phyloP scores from a whole-genome alignment of 768 basidiomycete genomes.

The Arthromyces matolae region DNA sequence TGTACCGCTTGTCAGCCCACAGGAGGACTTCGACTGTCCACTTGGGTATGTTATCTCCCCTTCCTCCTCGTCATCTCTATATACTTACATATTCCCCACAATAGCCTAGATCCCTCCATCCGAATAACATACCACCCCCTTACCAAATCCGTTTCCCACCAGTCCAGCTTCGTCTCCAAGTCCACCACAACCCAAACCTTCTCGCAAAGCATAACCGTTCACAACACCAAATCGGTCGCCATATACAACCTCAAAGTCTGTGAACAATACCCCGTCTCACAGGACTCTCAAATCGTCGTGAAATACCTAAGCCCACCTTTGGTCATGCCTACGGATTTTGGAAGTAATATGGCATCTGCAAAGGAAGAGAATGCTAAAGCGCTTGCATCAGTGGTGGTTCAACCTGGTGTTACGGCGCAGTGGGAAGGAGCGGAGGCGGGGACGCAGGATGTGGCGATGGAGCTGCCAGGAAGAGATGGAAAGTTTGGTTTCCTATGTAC shows the following conservation, averaged over 20 bases:
- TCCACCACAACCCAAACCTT: constrained; percentile 26
- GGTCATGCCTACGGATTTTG: not conserved
- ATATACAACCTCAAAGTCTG: constrained; percentile 32
- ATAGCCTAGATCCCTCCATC: constrained; percentile 38
- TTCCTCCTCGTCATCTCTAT: not conserved
- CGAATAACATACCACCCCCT: constrained; percentile 37
- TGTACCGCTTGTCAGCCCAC: constrained; percentile 38
- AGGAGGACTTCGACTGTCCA: constrained; percentile 43
- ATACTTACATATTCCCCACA: too few species aligned
- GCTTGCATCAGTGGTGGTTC: constrained; percentile 22
- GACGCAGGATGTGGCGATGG: constrained; percentile 24
- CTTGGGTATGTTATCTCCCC: constrained; percentile 33
- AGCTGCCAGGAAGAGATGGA: constrained; percentile 28
- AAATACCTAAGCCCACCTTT: constrained; percentile 35
- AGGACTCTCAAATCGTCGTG: constrained; percentile 36
- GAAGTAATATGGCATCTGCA: not conserved
- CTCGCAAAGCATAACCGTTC: constrained; percentile 35
- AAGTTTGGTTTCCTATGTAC: constrained; percentile 23
- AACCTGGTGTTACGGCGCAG: constrained; percentile 29
- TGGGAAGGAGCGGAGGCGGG: constrained; percentile 40
- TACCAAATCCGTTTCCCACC: constrained; percentile 28
- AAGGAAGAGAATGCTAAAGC: constrained; percentile 3
- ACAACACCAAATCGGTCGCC: constrained; percentile 32
- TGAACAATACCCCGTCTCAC: constrained; percentile 37
- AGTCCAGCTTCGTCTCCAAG: constrained; percentile 32